Evolutionary conservation across 1,284 basidiomycete genomes (phyloP).

Genomic region (Meripilus lineatus): DNA sequence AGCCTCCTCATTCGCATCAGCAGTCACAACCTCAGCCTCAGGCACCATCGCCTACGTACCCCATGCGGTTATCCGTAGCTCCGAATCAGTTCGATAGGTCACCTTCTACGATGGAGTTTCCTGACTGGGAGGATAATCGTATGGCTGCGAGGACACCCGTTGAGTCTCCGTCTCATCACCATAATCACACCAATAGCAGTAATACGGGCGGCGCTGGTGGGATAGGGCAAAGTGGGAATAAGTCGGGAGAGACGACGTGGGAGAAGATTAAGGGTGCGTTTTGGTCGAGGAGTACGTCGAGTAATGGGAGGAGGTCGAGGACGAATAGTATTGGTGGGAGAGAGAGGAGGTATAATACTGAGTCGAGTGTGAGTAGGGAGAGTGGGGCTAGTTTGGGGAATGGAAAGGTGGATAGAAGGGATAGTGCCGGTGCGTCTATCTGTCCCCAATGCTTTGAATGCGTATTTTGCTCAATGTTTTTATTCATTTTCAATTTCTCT

Average conservation of each 20-base stretch:
- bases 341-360: conserved; percentile 59
- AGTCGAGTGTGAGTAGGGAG: conserved; percentile 69
- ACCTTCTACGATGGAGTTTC: conserved; percentile 44
- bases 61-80: conserved; percentile 56
- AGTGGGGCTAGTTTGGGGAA: conserved; percentile 66
- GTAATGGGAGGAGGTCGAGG: conserved; percentile 65
- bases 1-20: conserved; percentile 47
- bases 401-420: conserved; percentile 49
- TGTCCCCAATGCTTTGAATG: no score
- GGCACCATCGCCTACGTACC: conserved; percentile 43
- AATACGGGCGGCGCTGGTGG: conserved; percentile 56
- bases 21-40: conserved; percentile 32
- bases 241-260: conserved; percentile 52
- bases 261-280: conserved; percentile 61
- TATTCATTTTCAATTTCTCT: no score
- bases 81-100: conserved; percentile 52
- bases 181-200: conserved; percentile 42
- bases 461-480: no score
- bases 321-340: conserved; percentile 68
- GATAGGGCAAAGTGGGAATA: conserved; percentile 40
- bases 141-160: no score
- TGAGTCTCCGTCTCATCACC: neutral
- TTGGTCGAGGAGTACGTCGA: conserved; percentile 56
- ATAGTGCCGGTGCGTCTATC: conserved; percentile 36
- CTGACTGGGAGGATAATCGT: conserved; percentile 53